Conservation (phyloP, 768 basidiomycete genomes). For the Phaeotremella skinneri region DNA sequence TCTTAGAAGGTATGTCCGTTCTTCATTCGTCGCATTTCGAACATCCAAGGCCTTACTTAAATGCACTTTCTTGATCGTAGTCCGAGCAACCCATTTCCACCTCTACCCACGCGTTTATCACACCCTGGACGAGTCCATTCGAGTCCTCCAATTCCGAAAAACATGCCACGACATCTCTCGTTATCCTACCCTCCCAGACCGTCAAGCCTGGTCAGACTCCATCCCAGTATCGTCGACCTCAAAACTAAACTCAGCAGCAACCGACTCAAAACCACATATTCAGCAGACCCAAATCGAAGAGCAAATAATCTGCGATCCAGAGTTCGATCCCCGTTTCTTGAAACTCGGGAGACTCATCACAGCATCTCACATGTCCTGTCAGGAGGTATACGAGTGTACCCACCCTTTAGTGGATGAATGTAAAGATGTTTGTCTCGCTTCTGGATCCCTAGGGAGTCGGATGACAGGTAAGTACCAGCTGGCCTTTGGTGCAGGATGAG, state of each 20-base stretch:
- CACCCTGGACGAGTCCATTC: constrained; percentile 73
- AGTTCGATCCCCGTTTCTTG: constrained; percentile 45
- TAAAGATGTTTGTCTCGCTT: constrained; percentile 61
- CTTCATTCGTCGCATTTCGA: neutral
- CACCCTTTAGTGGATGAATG: constrained; percentile 75
- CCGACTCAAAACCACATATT: too few species aligned
- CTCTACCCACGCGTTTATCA: constrained; percentile 79
- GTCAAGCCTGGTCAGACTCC: too few species aligned
- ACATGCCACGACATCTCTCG: constrained; percentile 58
- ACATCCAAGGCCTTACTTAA: constrained; percentile 8
- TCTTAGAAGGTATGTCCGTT: constrained; percentile 66
- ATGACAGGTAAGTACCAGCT: constrained; percentile 64
- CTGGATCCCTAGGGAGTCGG: constrained; percentile 76
- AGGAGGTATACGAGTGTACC: constrained; percentile 70
- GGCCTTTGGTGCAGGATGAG: neutral
- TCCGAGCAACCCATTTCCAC: constrained; percentile 76
- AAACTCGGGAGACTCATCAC: constrained; percentile 73
- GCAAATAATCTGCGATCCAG: constrained; percentile 3
- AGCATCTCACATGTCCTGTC: constrained; percentile 70
- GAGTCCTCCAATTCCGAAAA: constrained; percentile 71
- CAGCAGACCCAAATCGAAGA: too few species aligned
- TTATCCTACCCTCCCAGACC: constrained; percentile 11
- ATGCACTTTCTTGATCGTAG: too few species aligned
- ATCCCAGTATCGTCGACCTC: too few species aligned
- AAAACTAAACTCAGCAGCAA: too few species aligned